These are phyloP conservation scores for Chlamydomonas sphaeroides DNA, from an alignment of 139 green algal species.

Conservation along the genomic window DNA sequence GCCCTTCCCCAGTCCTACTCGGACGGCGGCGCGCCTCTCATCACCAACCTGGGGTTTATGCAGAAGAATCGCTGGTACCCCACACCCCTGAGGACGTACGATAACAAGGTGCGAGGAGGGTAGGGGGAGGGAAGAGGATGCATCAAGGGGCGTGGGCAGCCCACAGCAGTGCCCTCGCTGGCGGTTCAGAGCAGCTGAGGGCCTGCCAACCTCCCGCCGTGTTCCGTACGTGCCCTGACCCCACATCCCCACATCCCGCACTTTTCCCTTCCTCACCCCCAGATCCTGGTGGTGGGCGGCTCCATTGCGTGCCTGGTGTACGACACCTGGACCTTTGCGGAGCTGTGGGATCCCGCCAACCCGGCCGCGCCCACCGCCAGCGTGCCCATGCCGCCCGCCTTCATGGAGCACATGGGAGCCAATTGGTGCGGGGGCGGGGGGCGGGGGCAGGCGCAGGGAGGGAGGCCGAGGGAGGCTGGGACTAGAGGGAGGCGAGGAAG, in stretches of 20 bases:
- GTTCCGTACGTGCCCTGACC: too few relatives aligned
- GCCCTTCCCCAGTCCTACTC: too few relatives aligned
- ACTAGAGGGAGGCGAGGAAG: too few relatives aligned
- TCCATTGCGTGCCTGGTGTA: not conserved
- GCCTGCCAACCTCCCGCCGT: too few relatives aligned
- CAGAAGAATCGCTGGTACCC: not conserved
- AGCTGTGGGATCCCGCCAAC: not conserved
- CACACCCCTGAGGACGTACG: not conserved
- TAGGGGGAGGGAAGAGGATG: too few relatives aligned
- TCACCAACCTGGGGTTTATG: not conserved
- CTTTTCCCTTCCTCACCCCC: not conserved
- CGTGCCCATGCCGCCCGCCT: not conserved
- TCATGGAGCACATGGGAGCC: not conserved
- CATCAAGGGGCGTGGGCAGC: not conserved
- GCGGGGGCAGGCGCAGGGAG: too few relatives aligned
- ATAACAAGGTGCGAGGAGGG: not conserved
- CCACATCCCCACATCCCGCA: not conserved
- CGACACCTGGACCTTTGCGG: not conserved
- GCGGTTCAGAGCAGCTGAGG: too few relatives aligned
- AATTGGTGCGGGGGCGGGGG: not conserved
- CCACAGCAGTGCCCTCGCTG: too few relatives aligned
- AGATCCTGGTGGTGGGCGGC: not conserved
- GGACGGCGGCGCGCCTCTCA: too few relatives aligned
- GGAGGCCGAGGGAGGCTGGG: too few relatives aligned
- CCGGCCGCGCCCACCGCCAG: not conserved